A percentile compares a stretch with the other conserved stretches of the same genome.
Evolutionary conservation across 148 eudicot species (phyloP).

Genomic region (Bassia scoparia): DNA sequence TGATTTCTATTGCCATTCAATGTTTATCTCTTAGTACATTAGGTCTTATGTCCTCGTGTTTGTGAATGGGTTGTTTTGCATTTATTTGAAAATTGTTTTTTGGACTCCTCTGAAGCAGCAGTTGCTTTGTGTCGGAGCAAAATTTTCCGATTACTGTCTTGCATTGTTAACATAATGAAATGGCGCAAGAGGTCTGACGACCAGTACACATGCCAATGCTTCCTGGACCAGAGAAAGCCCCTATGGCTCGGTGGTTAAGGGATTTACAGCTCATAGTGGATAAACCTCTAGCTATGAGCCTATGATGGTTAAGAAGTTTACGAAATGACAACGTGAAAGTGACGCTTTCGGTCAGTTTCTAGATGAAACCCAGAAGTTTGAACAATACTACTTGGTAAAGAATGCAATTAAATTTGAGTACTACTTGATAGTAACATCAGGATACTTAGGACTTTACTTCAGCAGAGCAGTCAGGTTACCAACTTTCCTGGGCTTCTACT

Average conservation of each 20-base stretch:
- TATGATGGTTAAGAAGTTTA: neutral
- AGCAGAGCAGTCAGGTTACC: conserved; percentile 5
- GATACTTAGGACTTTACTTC: neutral
- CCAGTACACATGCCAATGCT: too few species aligned
- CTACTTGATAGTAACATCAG: neutral
- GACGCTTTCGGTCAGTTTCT: neutral
- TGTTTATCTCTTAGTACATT: conserved; percentile 1
- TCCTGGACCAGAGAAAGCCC: too few species aligned
- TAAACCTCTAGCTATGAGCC: too few species aligned
- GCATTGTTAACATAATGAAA: neutral
- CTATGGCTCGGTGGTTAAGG: too few species aligned
- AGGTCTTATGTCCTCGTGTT: neutral
- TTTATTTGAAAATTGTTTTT: neutral
- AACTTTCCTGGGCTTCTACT: neutral
- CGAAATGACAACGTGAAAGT: neutral
- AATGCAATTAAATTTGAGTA: neutral
- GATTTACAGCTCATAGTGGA: too few species aligned
- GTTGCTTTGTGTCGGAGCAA: neutral
- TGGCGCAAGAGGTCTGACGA: neutral
- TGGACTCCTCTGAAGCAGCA: neutral
- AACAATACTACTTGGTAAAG: neutral
- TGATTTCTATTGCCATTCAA: neutral
- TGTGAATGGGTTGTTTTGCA: neutral
- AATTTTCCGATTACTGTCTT: too few species aligned
- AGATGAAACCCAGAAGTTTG: neutral